phyloP scores from a whole-genome alignment of 495 filamentous ascomycete species.

The Penicillium steckii region DNA sequence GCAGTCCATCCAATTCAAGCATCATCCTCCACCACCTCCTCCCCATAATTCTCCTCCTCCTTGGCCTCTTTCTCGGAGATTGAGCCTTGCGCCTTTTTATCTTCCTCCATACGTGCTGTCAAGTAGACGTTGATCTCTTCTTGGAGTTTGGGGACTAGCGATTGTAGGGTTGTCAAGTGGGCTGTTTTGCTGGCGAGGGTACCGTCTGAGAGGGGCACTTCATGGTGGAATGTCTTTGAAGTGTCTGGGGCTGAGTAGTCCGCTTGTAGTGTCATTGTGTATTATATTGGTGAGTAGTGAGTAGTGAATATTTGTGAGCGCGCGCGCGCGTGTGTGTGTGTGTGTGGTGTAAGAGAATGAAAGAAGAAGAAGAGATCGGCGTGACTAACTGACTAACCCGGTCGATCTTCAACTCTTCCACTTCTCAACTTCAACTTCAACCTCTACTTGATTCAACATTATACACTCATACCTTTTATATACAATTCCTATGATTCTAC shows the following conservation, averaged over 20 bases:
- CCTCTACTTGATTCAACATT: no score
- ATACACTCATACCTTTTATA: not conserved
- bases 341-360: not conserved
- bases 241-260: slow-evolving; percentile 56
- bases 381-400: slow-evolving; percentile 8
- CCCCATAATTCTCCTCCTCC: slow-evolving; percentile 86
- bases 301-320: no score
- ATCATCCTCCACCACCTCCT: slow-evolving; percentile 66
- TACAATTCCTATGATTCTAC: not conserved
- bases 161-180: slow-evolving; percentile 68
- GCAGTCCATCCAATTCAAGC: slow-evolving; percentile 22
- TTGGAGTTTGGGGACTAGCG: slow-evolving; percentile 60
- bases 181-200: slow-evolving; percentile 53
- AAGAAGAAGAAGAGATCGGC: slow-evolving; percentile 8
- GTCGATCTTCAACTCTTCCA: no score
- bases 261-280: slow-evolving; percentile 41
- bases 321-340: not conserved
- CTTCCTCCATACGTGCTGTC: slow-evolving; percentile 85
- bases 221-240: slow-evolving; percentile 42
- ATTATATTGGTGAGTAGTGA: not conserved
- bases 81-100: slow-evolving; percentile 59
- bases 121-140: slow-evolving; percentile 77
- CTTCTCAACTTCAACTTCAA: no score
- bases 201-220: slow-evolving; percentile 35
- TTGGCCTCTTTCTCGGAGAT: slow-evolving; percentile 56